Percentiles rank a stretch among this genome's conserved stretches.
phyloP scores from a whole-genome alignment of 352 stramenopile genomes.

The Globisporangium sylvaticum region DNA sequence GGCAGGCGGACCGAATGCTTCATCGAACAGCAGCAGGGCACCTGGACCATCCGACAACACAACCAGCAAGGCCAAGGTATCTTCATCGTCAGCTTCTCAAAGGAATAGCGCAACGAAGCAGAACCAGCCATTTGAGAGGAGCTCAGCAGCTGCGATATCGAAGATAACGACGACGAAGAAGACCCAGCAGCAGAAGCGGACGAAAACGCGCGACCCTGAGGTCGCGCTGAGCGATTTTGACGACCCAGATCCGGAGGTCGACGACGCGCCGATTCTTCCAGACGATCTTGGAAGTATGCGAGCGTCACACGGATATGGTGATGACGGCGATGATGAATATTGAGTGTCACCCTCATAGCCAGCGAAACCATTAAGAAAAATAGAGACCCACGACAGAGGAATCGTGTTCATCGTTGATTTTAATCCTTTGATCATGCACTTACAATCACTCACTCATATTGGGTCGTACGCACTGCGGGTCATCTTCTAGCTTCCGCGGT shows the following conservation, averaged over 20 bases:
- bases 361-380: not conserved
- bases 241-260: slow-evolving; percentile 53
- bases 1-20: not conserved
- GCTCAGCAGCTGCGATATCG: not conserved
- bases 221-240: slow-evolving; percentile 48
- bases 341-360: not conserved
- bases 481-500: slow-evolving; percentile 69
- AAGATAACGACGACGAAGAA: not conserved
- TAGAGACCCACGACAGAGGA: not conserved
- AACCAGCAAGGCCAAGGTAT: not conserved
- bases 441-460: not conserved
- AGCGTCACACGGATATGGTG: not conserved
- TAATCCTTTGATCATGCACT: not conserved
- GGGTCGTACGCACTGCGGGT: not conserved
- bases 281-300: slow-evolving; percentile 37
- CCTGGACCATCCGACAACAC: too few species aligned
- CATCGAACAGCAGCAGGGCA: not conserved
- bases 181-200: not conserved
- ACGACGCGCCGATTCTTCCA: slow-evolving; percentile 40
- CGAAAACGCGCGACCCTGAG: not conserved
- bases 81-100: not conserved
- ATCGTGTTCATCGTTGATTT: not conserved
- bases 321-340: slow-evolving; percentile 8
- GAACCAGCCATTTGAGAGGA: not conserved
- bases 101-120: not conserved